These are phyloP conservation scores for Penicillium sp. DNA, from an alignment of 2,329 filamentous ascomycete species.

Conservation along the genomic window DNA sequence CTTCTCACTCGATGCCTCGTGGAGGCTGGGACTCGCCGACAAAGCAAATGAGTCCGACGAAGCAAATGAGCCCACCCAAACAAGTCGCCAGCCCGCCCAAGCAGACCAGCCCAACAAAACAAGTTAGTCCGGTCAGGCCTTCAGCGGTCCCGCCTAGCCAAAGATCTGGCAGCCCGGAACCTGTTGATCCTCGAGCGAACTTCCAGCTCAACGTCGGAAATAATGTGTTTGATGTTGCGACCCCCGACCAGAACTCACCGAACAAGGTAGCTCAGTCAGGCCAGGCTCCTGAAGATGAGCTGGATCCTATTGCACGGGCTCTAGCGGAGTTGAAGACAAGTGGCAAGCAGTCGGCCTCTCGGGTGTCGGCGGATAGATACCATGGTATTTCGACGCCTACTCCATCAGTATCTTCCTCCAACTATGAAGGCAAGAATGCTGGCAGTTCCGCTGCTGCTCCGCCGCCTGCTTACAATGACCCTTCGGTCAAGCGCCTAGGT, in stretches of 20 bases:
- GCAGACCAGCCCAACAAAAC: conserved; percentile 27
- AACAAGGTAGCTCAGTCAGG: conserved; percentile 37
- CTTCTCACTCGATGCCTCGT: neutral
- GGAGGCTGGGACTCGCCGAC: conserved; percentile 8
- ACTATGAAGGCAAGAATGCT: conserved; percentile 30
- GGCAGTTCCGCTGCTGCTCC: conserved; percentile 72
- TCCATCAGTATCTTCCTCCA: conserved; percentile 45
- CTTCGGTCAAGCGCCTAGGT: conserved; percentile 71
- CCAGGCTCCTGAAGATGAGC: conserved; percentile 55
- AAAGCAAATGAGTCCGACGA: conserved; percentile 5
- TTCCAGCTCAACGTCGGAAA: conserved; percentile 92
- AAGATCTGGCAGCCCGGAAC: conserved; percentile 65
- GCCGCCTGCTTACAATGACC: conserved; percentile 77
- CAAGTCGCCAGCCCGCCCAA: neutral
- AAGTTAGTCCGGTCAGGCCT: conserved; percentile 46
- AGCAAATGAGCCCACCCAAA: neutral
- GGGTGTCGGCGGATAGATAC: conserved; percentile 94
- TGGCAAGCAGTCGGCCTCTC: conserved; percentile 70
- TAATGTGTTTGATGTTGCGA: conserved; percentile 90
- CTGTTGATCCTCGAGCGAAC: conserved; percentile 85
- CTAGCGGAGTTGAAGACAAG: conserved; percentile 89
- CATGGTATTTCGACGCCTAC: conserved; percentile 86
- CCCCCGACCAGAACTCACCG: conserved; percentile 62
- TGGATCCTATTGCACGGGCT: conserved; percentile 86
- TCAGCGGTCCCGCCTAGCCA: conserved; percentile 27